Percentiles rank a stretch among this genome's conserved stretches.
These are phyloP conservation scores for Speleostelium caveatum DNA, from an alignment of 78 protist species.

Conservation along the genomic window DNA sequence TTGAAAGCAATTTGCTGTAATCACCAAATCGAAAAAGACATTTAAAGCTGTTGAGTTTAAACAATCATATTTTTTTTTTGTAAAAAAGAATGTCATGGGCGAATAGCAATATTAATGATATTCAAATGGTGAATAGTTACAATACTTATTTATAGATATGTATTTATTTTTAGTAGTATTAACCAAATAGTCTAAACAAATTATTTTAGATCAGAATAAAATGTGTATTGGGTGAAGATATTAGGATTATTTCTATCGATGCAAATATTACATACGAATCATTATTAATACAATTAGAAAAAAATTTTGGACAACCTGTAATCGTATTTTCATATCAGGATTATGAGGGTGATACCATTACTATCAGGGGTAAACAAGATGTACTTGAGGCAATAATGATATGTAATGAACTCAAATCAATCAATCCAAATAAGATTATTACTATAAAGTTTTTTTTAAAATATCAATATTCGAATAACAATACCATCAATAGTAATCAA, in stretches of 20 bases:
- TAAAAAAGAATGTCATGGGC: not conserved
- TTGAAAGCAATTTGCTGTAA: too few species aligned
- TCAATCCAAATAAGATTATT: constrained; percentile 27
- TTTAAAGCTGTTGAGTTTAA: not conserved
- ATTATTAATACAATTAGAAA: constrained; percentile 42
- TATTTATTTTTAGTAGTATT: not conserved
- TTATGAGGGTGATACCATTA: constrained; percentile 46
- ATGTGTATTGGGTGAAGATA: constrained; percentile 69
- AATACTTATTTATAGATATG: not conserved
- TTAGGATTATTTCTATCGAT: constrained; percentile 47
- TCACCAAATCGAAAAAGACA: too few species aligned
- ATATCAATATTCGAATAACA: not conserved
- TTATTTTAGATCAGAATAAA: constrained; percentile 36
- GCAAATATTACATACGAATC: constrained; percentile 14
- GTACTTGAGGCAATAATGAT: constrained; percentile 32
- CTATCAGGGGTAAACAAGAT: constrained; percentile 26
- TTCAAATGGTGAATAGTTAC: not conserved
- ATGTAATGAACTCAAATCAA: constrained; percentile 27
- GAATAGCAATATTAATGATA: not conserved
- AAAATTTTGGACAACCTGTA: constrained; percentile 34
- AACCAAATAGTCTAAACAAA: not conserved
- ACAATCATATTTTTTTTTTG: not conserved
- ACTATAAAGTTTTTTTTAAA: constrained; percentile 40
- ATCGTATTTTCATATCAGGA: constrained; percentile 39
- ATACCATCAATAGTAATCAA: not conserved